Base-by-base conservation (phyloP, 352 stramenopile species). In the Pythium phragmitis region DNA sequence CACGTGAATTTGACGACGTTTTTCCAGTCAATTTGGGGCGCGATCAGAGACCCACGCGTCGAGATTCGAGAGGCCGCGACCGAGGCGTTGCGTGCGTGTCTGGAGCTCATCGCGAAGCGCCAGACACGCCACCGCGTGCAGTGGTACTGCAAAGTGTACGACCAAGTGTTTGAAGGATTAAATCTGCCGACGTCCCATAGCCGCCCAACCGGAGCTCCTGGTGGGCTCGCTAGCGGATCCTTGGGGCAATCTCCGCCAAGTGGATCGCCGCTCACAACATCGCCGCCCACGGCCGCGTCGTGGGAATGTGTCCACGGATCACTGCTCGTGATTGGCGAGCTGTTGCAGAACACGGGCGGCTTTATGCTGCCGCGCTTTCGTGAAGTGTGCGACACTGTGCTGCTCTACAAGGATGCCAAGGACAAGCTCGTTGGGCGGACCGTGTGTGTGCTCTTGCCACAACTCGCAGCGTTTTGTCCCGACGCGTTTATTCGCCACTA, bases 291-390 rank as follows among this genome's bases (percentile, higher is more conserved):
- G 6, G 48, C 74, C 30, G 69, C 80, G 2, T 79, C 84, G 6
- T 92, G 84, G 85, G 85, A 92, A 51, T 85, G 77, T 39, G 82
- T 92, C 0, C 97, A 99, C 69, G 98, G 97, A 12, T 98, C 96
- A 7, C 74, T 99, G 21, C 74, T 99, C 1, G 91, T 98, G 9
- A 92, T 99, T 23, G 85, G 87, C 30, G 93, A 98, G 55, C 85
- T 99, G 60, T 78, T 99, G 33, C 79, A 96, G 11, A 90, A 98
- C 68, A 98, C 96, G 5, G 85, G 94, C 2, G 74, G 85, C n/a
- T 99, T 99, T 70, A 98, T 99, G 86, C 77, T 98, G 33, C 96
- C 97, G 8, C 85, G 97, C 7, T 99, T 98, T 70, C 92, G 97
- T 57, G 95, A 99, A 82, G 83, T 98, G 19, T 99, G 96, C 57